Evolutionary conservation across 805 yeast species (phyloP).

Genomic region (Ogataea glucozyma): DNA sequence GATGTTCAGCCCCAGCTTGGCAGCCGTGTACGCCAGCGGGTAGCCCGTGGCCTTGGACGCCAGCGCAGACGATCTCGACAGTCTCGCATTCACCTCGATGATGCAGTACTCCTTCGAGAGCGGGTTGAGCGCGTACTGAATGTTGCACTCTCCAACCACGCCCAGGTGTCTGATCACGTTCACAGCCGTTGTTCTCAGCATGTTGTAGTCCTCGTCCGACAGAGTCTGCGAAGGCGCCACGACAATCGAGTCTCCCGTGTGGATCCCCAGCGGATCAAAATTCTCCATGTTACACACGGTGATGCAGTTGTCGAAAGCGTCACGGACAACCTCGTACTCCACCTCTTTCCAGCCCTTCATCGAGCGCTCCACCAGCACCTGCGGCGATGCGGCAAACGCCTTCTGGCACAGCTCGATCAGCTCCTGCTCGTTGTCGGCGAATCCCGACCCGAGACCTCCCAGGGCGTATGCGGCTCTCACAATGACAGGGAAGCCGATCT

Average conservation of each 20-base stretch:
- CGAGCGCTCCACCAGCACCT: conserved; percentile 90
- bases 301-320: conserved; percentile 94
- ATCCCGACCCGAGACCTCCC: conserved; percentile 98
- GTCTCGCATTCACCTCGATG: conserved; percentile 96
- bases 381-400: conserved; percentile 96
- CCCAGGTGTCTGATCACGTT: conserved; percentile 96
- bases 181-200: conserved; percentile 97
- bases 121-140: conserved; percentile 95
- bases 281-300: conserved; percentile 99
- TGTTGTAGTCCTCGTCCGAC: conserved; percentile 95
- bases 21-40: conserved; percentile 97
- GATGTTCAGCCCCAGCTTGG: conserved; percentile 90
- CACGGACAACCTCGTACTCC: conserved; percentile 98
- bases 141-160: conserved; percentile 99
- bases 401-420: conserved; percentile 80
- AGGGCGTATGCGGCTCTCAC: conserved; percentile 96
- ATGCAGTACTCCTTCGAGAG: conserved; percentile 92
- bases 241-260: conserved; percentile 98
- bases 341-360: conserved; percentile 99
- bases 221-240: conserved; percentile 98
- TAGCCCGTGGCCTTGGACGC: conserved; percentile 99
- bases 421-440: conserved; percentile 85
- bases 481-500: conserved; percentile 92
- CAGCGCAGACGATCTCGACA: conserved; percentile 97
- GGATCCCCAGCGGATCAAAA: conserved; percentile 97